Evolutionary conservation across 805 yeast species (phyloP).

Genomic region (Metschnikowia proteae): DNA sequence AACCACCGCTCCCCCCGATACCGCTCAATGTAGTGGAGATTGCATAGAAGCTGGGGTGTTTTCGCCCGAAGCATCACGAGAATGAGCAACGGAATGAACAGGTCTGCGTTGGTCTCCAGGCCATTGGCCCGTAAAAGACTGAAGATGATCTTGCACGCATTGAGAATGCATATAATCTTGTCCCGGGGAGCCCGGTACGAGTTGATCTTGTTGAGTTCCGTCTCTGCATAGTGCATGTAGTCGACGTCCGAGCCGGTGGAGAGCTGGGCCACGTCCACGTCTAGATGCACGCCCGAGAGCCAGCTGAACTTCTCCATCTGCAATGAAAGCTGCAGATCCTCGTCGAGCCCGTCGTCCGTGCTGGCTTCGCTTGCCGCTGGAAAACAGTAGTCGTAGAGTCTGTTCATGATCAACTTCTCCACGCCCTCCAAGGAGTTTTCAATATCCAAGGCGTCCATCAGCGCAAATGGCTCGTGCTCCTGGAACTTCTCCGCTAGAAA

Average conservation of each 20-base stretch:
- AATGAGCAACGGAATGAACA: conserved; percentile 85
- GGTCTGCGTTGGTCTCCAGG: conserved; percentile 80
- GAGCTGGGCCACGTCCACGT: conserved; percentile 49
- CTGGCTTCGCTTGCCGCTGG: conserved; percentile 62
- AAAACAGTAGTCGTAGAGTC: conserved; percentile 72
- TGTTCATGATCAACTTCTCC: conserved; percentile 88
- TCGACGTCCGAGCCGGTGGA: conserved; percentile 27
- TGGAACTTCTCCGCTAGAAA: conserved; percentile 66
- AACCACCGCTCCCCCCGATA: conserved; percentile 73
- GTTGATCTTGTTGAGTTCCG: conserved; percentile 74
- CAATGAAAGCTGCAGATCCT: conserved; percentile 50
- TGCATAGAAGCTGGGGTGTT: conserved; percentile 65
- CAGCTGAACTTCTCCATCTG: conserved; percentile 65
- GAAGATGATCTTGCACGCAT: conserved; percentile 89
- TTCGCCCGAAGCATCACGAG: conserved; percentile 71
- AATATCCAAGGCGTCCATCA: conserved; percentile 52
- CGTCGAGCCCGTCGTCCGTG: conserved; percentile 48
- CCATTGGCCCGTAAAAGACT: conserved; percentile 75
- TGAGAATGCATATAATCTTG: conserved; percentile 84
- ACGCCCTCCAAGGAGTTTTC: conserved; percentile 84
- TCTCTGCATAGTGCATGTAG: conserved; percentile 60
- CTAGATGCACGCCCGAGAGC: conserved; percentile 73
- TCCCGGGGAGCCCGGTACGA: conserved; percentile 91
- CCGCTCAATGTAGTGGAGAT: conserved; percentile 78
- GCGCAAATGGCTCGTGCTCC: conserved; percentile 67